A percentile compares a stretch with the other conserved stretches of the same genome.
Conservation (phyloP, 345 rosid genomes). For the Brassica rapa region DNA sequence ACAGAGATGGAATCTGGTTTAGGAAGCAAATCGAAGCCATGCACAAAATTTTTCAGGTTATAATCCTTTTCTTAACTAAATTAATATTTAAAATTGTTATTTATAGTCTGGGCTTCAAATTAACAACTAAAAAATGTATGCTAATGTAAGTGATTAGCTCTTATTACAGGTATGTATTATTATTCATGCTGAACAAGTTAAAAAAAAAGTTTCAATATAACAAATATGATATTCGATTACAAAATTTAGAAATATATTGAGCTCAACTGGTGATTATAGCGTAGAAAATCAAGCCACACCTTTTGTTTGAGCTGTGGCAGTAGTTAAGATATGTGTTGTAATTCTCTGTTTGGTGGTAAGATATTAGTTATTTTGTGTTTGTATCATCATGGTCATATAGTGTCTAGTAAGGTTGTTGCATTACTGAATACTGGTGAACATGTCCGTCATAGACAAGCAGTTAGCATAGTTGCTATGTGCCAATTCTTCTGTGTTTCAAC, state of each 20-base stretch:
- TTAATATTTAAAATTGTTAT: slow-evolving; percentile 41
- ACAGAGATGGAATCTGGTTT: slow-evolving; percentile 96
- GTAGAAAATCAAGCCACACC: slow-evolving; percentile 8
- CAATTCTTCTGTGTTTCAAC: background rate
- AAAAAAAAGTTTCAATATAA: background rate
- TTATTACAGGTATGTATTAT: slow-evolving; percentile 33
- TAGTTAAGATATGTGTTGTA: slow-evolving; percentile 13
- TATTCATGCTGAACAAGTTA: slow-evolving; percentile 10
- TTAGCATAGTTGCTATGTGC: background rate
- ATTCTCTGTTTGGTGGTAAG: slow-evolving; percentile 19
- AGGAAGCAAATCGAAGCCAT: slow-evolving; percentile 99
- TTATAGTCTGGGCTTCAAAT: background rate
- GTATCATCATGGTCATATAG: slow-evolving; percentile 9
- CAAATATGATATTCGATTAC: slow-evolving; percentile 14
- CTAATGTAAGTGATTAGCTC: slow-evolving; percentile 32
- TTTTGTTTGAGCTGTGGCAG: slow-evolving; percentile 12
- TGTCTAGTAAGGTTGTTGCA: background rate
- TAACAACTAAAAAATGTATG: slow-evolving; percentile 21
- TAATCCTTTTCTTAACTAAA: slow-evolving; percentile 61
- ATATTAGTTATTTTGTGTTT: slow-evolving; percentile 12
- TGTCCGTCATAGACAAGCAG: background rate
- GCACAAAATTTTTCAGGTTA: slow-evolving; percentile 99
- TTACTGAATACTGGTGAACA: background rate
- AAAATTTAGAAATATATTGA: slow-evolving; percentile 7
- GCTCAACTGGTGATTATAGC: slow-evolving; percentile 5